Evolutionary conservation across 1,284 basidiomycete species (phyloP), one percentile per base, ranked within the genome.

Genomic region (Cerioporus squamosus): DNA sequence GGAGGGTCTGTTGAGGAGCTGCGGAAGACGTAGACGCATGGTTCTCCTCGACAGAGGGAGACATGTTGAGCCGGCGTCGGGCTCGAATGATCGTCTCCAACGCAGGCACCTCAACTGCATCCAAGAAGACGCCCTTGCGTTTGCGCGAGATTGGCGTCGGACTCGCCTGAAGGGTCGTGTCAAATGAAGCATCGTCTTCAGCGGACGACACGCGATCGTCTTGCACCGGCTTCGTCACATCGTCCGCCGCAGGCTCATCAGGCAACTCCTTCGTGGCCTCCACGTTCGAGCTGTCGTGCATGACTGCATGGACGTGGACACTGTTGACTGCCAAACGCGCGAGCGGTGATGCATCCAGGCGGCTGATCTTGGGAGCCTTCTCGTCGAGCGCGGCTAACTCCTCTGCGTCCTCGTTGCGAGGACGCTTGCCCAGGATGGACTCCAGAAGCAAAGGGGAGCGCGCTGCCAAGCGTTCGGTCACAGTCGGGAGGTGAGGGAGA

Each of bases 31-130:
- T 15, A 6, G 54, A 47, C 52, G 36, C 53, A 36, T 14, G 46
- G 44, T 5, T 40, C 22, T 17, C 33, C 33, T 36, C 33, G 33
- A 10, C 3, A 6, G 10, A 10, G 14, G 33, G 33, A 10, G 33
- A 10, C 33, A 36, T 36, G 48, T 54, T 53, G 12, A 24, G 44
- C 15, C 52, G 47, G 23, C 60, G 58, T 55, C 57, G 55, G 26
- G 26, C 26, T 5, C 18, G 49, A 51, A 52, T 44, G 7, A 68
- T 49, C 6, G 61, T 47, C 18, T 48, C 29, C 49, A 61, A 53
- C 2, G 59, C 54, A 31, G 82, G 82, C 40, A 87, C 75, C 51
- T 83, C 78, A 7, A 87, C 84, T 2, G 79, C 79, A 22, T 87
- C 86, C 71, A 86, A 72, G 61, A 84, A 66, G 3, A 77, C 66